Percentiles rank a stretch among this genome's conserved stretches.
phyloP scores from a whole-genome alignment of 345 rosid genomes.

The Combretum micranthum region DNA sequence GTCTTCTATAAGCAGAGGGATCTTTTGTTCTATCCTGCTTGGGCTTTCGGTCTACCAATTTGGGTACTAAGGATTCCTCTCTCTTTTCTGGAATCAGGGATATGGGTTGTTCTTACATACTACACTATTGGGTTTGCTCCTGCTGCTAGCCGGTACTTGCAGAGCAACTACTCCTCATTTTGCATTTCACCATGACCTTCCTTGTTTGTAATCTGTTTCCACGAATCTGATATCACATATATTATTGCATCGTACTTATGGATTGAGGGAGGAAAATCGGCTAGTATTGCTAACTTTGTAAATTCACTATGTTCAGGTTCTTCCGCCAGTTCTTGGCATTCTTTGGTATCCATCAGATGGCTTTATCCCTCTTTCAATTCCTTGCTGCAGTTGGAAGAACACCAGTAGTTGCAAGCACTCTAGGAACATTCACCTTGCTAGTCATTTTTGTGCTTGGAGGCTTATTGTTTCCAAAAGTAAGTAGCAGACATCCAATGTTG shows the following conservation, averaged over 20 bases:
- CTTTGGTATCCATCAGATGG: slow-evolving; percentile 77
- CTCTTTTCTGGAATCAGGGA: slow-evolving; percentile 34
- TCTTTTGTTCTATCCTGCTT: slow-evolving; percentile 35
- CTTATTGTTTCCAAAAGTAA: slow-evolving; percentile 68
- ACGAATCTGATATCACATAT: too few relatives aligned
- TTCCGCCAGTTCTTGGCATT: slow-evolving; percentile 67
- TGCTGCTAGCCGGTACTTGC: slow-evolving; percentile 30
- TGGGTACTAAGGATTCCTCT: slow-evolving; percentile 40
- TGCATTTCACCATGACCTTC: background rate
- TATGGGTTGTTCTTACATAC: slow-evolving; percentile 40
- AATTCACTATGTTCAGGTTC: slow-evolving; percentile 37
- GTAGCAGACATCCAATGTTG: background rate
- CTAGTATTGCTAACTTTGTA: background rate
- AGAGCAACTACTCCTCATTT: background rate
- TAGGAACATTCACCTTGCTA: slow-evolving; percentile 63
- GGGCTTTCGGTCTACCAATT: slow-evolving; percentile 41
- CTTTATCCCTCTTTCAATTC: slow-evolving; percentile 76
- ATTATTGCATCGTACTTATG: too few relatives aligned
- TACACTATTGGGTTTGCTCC: slow-evolving; percentile 49
- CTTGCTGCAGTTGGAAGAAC: slow-evolving; percentile 85
- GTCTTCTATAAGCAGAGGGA: slow-evolving; percentile 43
- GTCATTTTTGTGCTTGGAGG: slow-evolving; percentile 82
- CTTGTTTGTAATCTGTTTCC: background rate
- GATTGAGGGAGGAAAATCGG: background rate
- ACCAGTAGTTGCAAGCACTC: slow-evolving; percentile 55